A percentile compares a stretch with the other conserved stretches of the same genome.
phyloP scores from a whole-genome alignment of 176 grass and related monocot genomes.

The Paspalum notatum region DNA sequence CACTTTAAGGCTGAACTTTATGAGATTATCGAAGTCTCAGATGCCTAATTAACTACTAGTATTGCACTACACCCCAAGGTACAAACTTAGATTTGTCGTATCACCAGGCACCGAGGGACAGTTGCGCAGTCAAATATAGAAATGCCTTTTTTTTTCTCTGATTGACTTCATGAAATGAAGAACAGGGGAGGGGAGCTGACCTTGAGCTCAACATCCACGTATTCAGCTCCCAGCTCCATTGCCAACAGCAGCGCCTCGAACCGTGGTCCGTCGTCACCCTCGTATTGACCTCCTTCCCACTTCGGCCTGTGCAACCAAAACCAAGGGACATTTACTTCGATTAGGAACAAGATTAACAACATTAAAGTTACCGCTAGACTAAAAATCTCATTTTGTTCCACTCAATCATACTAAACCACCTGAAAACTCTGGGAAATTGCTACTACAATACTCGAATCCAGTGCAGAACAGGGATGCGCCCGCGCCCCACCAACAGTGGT shows the following conservation, averaged over 20 bases:
- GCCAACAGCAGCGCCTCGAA: slow-evolving; percentile 71
- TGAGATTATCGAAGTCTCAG: not conserved
- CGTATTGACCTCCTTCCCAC: slow-evolving; percentile 96
- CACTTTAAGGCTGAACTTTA: not conserved
- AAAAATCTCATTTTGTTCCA: too few species aligned
- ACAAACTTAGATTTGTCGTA: not conserved
- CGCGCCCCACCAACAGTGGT: not conserved
- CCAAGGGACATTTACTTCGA: not conserved
- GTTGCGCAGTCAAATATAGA: not conserved
- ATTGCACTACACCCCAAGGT: not conserved
- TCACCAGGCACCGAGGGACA: not conserved
- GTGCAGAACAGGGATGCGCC: not conserved
- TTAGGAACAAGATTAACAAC: not conserved
- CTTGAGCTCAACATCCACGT: slow-evolving; percentile 94
- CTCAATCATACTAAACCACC: not conserved
- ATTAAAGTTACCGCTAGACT: too few species aligned
- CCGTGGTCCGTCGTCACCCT: slow-evolving; percentile 74
- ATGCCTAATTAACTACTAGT: not conserved
- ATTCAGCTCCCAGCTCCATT: slow-evolving; percentile 92
- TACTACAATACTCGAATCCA: not conserved
- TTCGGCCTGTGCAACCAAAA: slow-evolving; percentile 63
- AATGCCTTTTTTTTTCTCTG: not conserved
- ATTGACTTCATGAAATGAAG: slow-evolving; percentile 17
- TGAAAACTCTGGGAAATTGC: not conserved
- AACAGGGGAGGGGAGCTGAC: slow-evolving; percentile 33